phyloP scores from a whole-genome alignment of 2,329 filamentous ascomycete species.

The Xylariaceae sp. region DNA sequence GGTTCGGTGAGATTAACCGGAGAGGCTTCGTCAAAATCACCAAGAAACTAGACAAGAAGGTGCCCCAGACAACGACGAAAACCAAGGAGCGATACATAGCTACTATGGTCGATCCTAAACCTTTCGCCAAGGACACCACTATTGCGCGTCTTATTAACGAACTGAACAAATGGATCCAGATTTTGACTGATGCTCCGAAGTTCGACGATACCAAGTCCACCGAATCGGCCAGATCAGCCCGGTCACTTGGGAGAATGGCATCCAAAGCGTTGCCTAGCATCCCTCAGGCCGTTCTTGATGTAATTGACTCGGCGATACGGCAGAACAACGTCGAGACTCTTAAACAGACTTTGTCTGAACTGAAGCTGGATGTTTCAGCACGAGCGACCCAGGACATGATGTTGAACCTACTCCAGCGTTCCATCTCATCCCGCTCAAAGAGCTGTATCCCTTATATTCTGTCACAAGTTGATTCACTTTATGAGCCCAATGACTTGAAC shows the following conservation, averaged over 20 bases:
- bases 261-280: slow-evolving; percentile 71
- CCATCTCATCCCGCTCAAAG: slow-evolving; percentile 65
- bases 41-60: slow-evolving; percentile 97
- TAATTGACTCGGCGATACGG: slow-evolving; percentile 65
- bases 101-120: slow-evolving; percentile 81
- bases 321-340: slow-evolving; percentile 59
- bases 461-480: slow-evolving; percentile 61
- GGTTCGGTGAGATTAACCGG: slow-evolving; percentile 96
- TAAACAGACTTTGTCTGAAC: slow-evolving; percentile 51
- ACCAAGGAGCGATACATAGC: slow-evolving; percentile 80
- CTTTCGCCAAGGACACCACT: slow-evolving; percentile 71
- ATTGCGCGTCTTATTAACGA: slow-evolving; percentile 46
- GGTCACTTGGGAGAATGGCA: slow-evolving; percentile 70
- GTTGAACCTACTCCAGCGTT: slow-evolving; percentile 72
- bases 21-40: slow-evolving; percentile 97
- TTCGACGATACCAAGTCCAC: slow-evolving; percentile 69
- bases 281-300: slow-evolving; percentile 62
- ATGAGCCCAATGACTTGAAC: slow-evolving; percentile 90
- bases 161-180: slow-evolving; percentile 89
- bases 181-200: slow-evolving; percentile 71
- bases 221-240: slow-evolving; percentile 61
- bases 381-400: slow-evolving; percentile 60
- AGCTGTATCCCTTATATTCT: slow-evolving; percentile 68
- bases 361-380: slow-evolving; percentile 49
- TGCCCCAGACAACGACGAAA: slow-evolving; percentile 61